phyloP scores from a whole-genome alignment of 371 early-diverging fungal species.

The Lichtheimia corymbifera region DNA sequence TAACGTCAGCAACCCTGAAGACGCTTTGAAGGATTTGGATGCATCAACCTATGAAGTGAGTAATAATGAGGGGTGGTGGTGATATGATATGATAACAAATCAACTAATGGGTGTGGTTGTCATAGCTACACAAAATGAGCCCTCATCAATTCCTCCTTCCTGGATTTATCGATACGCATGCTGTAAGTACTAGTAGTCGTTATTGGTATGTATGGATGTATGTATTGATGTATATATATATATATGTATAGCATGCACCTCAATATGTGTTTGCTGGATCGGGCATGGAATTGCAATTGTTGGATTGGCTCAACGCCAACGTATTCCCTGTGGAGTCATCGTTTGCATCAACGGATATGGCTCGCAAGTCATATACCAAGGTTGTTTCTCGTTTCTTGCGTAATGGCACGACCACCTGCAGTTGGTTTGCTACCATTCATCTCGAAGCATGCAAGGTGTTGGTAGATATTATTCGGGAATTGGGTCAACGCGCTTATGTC shows the following conservation, averaged over 20 bases:
- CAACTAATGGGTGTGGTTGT: too few relatives aligned
- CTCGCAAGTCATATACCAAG: conserved; percentile 61
- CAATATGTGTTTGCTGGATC: conserved; percentile 88
- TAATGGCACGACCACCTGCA: conserved; percentile 85
- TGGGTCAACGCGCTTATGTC: conserved; percentile 89
- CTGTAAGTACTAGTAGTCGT: too few relatives aligned
- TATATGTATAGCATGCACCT: conserved; percentile 77
- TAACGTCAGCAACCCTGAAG: conserved; percentile 35
- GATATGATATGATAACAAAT: too few relatives aligned
- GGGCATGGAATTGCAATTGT: conserved; percentile 87
- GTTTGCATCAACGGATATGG: conserved; percentile 66
- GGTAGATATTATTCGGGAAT: conserved; percentile 63
- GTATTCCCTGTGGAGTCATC: conserved; percentile 84
- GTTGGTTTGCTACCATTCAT: conserved; percentile 92
- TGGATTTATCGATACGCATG: conserved; percentile 91
- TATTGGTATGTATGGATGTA: too few relatives aligned
- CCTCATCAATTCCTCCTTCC: conserved; percentile 78
- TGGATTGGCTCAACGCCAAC: conserved; percentile 85
- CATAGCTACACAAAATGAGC: conserved; percentile 44
- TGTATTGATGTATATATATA: too few relatives aligned
- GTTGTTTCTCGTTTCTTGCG: conserved; percentile 70
- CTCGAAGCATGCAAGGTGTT: conserved; percentile 69
- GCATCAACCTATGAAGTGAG: conserved; percentile 14
- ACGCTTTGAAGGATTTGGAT: conserved; percentile 17
- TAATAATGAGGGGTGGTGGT: too few relatives aligned